Base-by-base conservation (phyloP, 2,329 filamentous ascomycete species). In the Exophiala sideris region DNA sequence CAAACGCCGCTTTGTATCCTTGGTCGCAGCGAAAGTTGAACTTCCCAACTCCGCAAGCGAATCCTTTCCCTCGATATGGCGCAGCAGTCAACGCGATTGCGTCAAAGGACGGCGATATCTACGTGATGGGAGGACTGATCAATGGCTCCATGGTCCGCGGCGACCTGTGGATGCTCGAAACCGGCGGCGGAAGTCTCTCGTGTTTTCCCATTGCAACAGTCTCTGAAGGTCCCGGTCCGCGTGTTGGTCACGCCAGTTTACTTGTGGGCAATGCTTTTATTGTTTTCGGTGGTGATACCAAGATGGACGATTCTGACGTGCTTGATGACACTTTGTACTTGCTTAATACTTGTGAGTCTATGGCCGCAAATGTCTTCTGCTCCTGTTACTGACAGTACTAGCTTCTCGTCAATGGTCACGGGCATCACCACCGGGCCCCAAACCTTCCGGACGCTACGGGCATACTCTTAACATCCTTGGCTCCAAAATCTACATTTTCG, bases 191-290 rank as follows among this genome's bases (percentile, higher is more conserved):
- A 7, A 91, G 83, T 69, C 84, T 97, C 78, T 83, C 89, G 18
- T 97, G 94, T 71, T 95, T 95, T 69, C 92, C 91, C 20, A 84
- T 99, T 52, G 84, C 88, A 9, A 96, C 94, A 0, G 94, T 91
- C 0, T 88, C 91, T 16, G 94, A 99, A 71, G 94, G 94, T 0
- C 95, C 94, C 1, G 91, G 94, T 3, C 94, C 95, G 1, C 84
- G 94, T 75, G 94, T 99, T 48, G 94, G 94, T 3, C 94, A 99
- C 74, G 82, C 92, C 16, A 95, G 91, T 76, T 77, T 99, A 66
- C 79, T 99, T 12, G 94, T 99, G 50, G 95, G 95, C 54, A 99
- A 99, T 72, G 94, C 94, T 0, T 99, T 97, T 70, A 99, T 99
- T 64, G 94, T 99, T 10, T 99, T 97, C 68, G 95, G 94, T 46